Conservation (phyloP, 805 yeast genomes). For the Kuraishia capsulata region DNA sequence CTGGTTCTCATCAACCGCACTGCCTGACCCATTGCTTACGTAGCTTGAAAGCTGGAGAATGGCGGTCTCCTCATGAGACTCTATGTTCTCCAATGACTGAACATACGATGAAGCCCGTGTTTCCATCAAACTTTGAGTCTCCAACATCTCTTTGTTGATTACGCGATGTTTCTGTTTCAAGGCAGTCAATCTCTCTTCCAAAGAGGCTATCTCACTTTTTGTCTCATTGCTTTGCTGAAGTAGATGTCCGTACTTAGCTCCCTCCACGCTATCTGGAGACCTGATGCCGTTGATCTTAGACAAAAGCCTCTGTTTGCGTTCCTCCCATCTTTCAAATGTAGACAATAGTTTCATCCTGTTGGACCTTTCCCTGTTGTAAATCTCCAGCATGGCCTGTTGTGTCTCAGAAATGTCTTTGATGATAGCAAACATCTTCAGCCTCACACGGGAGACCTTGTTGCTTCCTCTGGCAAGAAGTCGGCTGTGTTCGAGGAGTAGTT, state of each 20-base stretch:
- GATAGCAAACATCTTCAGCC: constrained; percentile 19
- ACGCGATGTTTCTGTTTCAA: constrained; percentile 25
- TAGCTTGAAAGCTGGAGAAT: constrained; percentile 3
- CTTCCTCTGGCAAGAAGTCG: constrained; percentile 24
- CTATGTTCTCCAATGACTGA: constrained; percentile 19
- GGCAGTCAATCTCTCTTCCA: constrained; percentile 25
- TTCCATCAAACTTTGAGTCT: constrained; percentile 41
- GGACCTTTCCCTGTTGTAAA: constrained; percentile 29
- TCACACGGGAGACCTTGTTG: constrained; percentile 17
- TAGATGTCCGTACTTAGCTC: constrained; percentile 28
- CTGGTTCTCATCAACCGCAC: neutral
- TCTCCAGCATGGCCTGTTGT: constrained; percentile 34
- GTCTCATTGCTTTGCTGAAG: constrained; percentile 21
- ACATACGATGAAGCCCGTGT: constrained; percentile 35
- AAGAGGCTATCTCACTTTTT: constrained; percentile 26
- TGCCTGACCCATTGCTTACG: neutral
- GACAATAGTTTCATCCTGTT: constrained; percentile 17
- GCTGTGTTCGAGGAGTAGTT: constrained; percentile 17
- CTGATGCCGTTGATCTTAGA: constrained; percentile 27
- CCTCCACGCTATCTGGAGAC: constrained; percentile 30
- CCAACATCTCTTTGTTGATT: constrained; percentile 28
- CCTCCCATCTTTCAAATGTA: constrained; percentile 31
- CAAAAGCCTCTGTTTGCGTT: constrained; percentile 23
- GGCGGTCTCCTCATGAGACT: constrained; percentile 6
- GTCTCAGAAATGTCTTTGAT: constrained; percentile 31